Evolutionary conservation across 352 stramenopile species (phyloP), one percentile per base, ranked within the genome.

Genomic region (Pythium guiyangense): DNA sequence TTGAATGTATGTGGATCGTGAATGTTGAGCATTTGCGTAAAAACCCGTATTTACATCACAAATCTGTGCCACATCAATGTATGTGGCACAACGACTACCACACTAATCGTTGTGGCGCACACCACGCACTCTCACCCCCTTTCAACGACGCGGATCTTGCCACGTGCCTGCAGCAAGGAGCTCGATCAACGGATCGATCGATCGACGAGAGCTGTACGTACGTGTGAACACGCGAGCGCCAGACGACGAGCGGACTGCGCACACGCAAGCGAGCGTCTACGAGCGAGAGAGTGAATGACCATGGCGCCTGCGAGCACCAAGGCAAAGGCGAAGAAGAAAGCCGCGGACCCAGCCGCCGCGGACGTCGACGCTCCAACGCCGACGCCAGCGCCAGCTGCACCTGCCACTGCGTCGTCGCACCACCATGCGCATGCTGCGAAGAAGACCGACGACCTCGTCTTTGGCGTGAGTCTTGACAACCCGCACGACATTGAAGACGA

Each of bases 401-500:
- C 49, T 10, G 10, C 25, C 27, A 31, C 50, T 22, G n/a, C 62
- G 2, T 14, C 59, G 17, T 42, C 54, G 40, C 26, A 49, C 42
- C 25, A 35, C 44, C 43, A 39, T 10, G 37, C 27, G 34, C 18
- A 29, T 22, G 6, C 44, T 12, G 59, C 27, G 10, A 48, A 52
- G 51, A 65, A 62, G 44, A 47, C 8, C 18, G 52, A 64, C 15
- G 58, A 58, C 29, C 22, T 75, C 14, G 73, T 89, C n/a, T 89
- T 91, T 48, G 81, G 78, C 55, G 81, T 91, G 31, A 63, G 78
- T 53, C 64, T 84, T 26, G 73, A 86, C 60, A 70, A 78, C 34
- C 64, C 69, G 11, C 64, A 61, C 10, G 80, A 92, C 57, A 60
- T 74, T 15, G 84, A 92, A 45, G 84, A 96, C 59, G 84, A 94